A percentile compares a stretch with the other conserved stretches of the same genome.
phyloP scores from a whole-genome alignment of 2,329 filamentous ascomycete species.

The Aspergillus fischeri region DNA sequence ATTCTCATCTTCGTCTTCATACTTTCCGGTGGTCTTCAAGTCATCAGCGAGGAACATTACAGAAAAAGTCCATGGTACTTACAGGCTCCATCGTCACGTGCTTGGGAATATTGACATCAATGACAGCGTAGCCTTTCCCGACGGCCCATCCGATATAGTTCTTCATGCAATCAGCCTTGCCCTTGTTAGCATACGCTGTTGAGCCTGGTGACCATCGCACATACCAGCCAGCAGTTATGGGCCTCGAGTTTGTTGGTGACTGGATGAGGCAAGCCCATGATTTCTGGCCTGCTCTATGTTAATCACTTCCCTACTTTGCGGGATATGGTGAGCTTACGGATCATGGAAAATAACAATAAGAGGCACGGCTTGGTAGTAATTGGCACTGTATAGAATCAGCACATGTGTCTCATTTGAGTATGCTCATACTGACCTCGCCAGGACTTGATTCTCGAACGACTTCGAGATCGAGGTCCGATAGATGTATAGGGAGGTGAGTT shows the following conservation, averaged over 20 bases:
- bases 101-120: conserved; percentile 87
- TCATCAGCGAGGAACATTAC: conserved; percentile 19
- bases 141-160: conserved; percentile 82
- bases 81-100: conserved; percentile 65
- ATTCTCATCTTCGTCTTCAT: conserved; percentile 45
- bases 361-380: conserved; percentile 61
- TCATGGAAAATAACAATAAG: conserved; percentile 88
- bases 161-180: conserved; percentile 73
- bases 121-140: conserved; percentile 71
- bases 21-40: conserved; percentile 26
- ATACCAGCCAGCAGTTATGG: conserved; percentile 84
- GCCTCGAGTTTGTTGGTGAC: conserved; percentile 70
- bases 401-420: neutral
- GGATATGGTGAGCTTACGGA: conserved; percentile 54
- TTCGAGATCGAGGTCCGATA: conserved; percentile 68
- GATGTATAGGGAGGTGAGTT: conserved; percentile 77
- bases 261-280: conserved; percentile 63
- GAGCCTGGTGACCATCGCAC: conserved; percentile 33
- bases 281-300: conserved; percentile 56
- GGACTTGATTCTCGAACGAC: conserved; percentile 79
- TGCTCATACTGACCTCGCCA: conserved; percentile 59
- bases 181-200: conserved; percentile 21
- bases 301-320: neutral
- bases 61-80: conserved; percentile 17
- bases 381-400: conserved; percentile 44